Base-by-base conservation (phyloP, 75 land plant genomes). In the Cryptomeria japonica region DNA sequence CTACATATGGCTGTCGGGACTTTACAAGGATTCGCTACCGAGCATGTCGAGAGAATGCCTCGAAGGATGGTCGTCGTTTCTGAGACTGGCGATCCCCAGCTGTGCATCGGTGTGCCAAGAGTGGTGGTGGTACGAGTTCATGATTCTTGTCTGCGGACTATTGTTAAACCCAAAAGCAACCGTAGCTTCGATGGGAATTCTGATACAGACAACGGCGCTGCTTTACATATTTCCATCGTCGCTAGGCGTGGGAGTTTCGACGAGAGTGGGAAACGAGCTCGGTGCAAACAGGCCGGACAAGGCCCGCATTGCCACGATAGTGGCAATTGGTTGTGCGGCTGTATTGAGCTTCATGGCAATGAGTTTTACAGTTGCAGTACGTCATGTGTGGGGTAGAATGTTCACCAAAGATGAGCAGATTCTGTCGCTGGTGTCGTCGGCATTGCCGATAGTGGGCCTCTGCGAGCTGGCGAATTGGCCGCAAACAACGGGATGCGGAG, bases 111-210 rank as follows among this genome's bases (percentile, higher is more conserved):
- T 92, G 58, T 92, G 90, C 90, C 89, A 90, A 61, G 93, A 92
- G 77, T 92, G 93, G 93, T 92, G 93, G 93, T 92, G 92, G 92
- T 92, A 92, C 88, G 93, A 92, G 79, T 42, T 92, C 84, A 88
- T 90, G 87, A 92, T 90, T 77, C 38, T 90, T 58, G 80, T 90
- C 39, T 92, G 87, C 68, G 93, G 90, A n/a, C 88, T 90, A 4
- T 46, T 92, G 38, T 34, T 79, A 28, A 75, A 92, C 84, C 89
- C 93, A 0, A 75, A 55, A 58, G 75, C 92, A 10, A 86, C 90
- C 18, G 87, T 92, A 10, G 93, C 92, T 3, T 44, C 93, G 49
- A 92, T 92, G 93, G 92, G 92, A 22, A 85, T 92, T 41, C 88
- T 92, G 42, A 92, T 92, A n/a, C 92, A 92, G 70, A 88, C 92